A percentile compares a stretch with the other conserved stretches of the same genome.
Evolutionary conservation across 495 filamentous ascomycete genomes (phyloP).

Genomic region (Aspergillus homomorphus): DNA sequence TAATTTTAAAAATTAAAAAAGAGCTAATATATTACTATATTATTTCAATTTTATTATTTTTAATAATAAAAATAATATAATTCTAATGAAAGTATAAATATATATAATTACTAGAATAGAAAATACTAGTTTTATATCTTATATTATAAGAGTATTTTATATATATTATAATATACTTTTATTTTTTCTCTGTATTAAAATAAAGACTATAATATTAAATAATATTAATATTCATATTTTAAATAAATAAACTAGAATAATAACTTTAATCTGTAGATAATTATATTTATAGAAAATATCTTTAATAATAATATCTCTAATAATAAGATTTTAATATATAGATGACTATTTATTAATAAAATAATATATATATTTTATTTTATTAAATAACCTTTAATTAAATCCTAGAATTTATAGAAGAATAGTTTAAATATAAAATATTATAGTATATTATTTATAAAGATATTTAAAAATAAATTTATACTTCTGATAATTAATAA

Average conservation of each 20-base stretch:
- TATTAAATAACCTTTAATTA: too few relatives aligned
- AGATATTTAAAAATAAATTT: background rate
- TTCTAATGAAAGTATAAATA: background rate
- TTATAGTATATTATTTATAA: background rate
- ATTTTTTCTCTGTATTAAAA: conserved; percentile 1
- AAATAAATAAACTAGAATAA: background rate
- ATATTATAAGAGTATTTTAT: conserved; percentile 6
- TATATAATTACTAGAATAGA: background rate
- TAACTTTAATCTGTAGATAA: conserved; percentile 3
- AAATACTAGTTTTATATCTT: background rate
- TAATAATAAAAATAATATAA: background rate
- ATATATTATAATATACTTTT: conserved; percentile 4
- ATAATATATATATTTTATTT: too few relatives aligned
- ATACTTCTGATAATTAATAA: background rate
- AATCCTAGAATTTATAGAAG: background rate
- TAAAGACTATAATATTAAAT: conserved; percentile 12
- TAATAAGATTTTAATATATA: too few relatives aligned
- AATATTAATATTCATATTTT: conserved; percentile 2
- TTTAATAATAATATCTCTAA: too few relatives aligned
- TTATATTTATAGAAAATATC: too few relatives aligned
- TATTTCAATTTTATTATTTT: background rate
- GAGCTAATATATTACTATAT: conserved; percentile 1
- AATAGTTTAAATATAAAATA: background rate
- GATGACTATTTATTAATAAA: too few relatives aligned
- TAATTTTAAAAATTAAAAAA: background rate